phyloP scores from a whole-genome alignment of 2,329 filamentous ascomycete genomes.

The Didymella lethalis region DNA sequence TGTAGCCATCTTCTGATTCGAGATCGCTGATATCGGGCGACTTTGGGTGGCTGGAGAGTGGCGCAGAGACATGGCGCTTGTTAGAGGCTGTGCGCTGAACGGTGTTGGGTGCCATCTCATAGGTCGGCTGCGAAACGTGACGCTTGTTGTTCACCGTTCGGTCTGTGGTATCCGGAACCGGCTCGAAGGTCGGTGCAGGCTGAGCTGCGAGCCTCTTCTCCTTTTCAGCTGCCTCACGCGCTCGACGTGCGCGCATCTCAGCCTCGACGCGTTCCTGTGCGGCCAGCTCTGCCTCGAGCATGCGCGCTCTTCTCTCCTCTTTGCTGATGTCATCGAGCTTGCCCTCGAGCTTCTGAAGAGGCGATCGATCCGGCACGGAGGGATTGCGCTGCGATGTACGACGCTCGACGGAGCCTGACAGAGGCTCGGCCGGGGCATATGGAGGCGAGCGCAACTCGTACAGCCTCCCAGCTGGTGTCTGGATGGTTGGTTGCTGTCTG shows the following conservation, averaged over 20 bases:
- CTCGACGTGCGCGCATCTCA: slow-evolving; percentile 44
- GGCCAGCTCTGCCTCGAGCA: slow-evolving; percentile 80
- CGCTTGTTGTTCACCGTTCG: slow-evolving; percentile 34
- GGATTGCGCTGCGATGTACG: slow-evolving; percentile 47
- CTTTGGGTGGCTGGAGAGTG: slow-evolving; percentile 31
- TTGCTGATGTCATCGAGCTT: slow-evolving; percentile 93
- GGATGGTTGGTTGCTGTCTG: slow-evolving; percentile 46
- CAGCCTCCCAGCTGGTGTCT: slow-evolving; percentile 43
- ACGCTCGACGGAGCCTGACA: slow-evolving; percentile 39
- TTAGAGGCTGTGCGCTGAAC: slow-evolving; percentile 27
- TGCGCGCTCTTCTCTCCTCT: slow-evolving; percentile 87
- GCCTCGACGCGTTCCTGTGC: slow-evolving; percentile 68
- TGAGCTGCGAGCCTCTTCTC: slow-evolving; percentile 45
- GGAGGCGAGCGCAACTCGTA: slow-evolving; percentile 44
- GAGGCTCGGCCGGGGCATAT: slow-evolving; percentile 40
- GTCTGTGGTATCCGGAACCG: slow-evolving; percentile 22
- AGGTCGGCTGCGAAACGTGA: slow-evolving; percentile 38
- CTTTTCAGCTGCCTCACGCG: slow-evolving; percentile 40
- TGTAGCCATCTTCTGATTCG: slow-evolving; percentile 39
- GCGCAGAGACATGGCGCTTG: slow-evolving; percentile 48
- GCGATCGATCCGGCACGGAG: slow-evolving; percentile 83
- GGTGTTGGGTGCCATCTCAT: slow-evolving; percentile 21
- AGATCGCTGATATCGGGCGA: slow-evolving; percentile 38
- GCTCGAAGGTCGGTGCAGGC: slow-evolving; percentile 28
- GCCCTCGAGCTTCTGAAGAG: slow-evolving; percentile 90